Base-by-base conservation (phyloP, 2,329 filamentous ascomycete genomes). In the Sarocladium brachiariae region DNA sequence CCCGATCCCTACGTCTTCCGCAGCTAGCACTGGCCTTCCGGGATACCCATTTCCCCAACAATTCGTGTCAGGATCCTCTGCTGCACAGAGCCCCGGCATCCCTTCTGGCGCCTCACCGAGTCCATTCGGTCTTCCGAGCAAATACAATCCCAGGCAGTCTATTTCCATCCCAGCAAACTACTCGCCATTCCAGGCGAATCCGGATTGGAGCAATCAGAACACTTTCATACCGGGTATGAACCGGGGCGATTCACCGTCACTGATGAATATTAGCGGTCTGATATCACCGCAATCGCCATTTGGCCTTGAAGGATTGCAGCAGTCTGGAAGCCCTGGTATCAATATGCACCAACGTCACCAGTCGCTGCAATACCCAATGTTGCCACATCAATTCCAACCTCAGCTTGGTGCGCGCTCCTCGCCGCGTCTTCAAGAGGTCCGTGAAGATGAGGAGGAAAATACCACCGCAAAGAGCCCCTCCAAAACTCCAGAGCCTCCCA, bases 1-100 rank as follows among this genome's bases (percentile, higher is more conserved):
- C 9, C 89, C 90, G 1, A 70, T 95, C 23, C 87, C 87, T 18
- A 83, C 89, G 1, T 84, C 83, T 0, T 95, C 90, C 25, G 86
- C 84, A 11, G 82, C 80, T 27, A 92, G 88, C 68, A 86, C 81
- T 55, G 66, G 43, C 9, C 67, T 73, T 58, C 70, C 76, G 41
- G 72, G 80, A 52, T 79, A 78, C 62, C 74, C 74, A 56, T 83
- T 84, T 58, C 77, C 74, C 1, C 63, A 66, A 18, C 70, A 74
- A 31, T 84, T 91, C 65, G 76, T 81, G 3, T 76, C 81, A 33
- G 77, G 78, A 49, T 68, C 80, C 57, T 76, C 85, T 41, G 75
- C 78, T 49, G 71, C 81, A 49, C 70, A 86, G 63, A 86, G 80
- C 56, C 83, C 84, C 13, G 78, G 75, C 16, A 67, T 85, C 21